Conservation (phyloP, 2,329 filamentous ascomycete genomes). For the Pseudonectria foliicola region DNA sequence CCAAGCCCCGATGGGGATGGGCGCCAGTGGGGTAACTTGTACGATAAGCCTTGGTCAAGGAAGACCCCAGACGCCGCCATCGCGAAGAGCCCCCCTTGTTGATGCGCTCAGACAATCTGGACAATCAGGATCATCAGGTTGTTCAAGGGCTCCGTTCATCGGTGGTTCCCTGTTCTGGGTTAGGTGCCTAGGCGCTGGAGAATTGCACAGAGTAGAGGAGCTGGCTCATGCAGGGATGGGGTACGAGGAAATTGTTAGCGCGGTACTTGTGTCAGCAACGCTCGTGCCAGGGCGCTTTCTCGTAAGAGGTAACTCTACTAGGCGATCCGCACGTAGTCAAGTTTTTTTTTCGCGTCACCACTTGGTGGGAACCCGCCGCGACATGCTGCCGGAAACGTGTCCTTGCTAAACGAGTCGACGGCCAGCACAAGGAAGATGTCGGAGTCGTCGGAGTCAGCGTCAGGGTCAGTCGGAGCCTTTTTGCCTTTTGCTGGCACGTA, state of each 20-base stretch:
- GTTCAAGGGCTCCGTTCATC: too few species aligned
- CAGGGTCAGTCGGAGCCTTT: too few species aligned
- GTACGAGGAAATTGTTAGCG: constrained; percentile 31
- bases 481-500: too few species aligned
- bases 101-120: constrained; percentile 1
- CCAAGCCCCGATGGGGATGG: too few species aligned
- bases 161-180: too few species aligned
- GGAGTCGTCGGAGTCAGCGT: too few species aligned
- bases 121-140: too few species aligned
- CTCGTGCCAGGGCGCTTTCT: constrained; percentile 16
- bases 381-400: constrained; percentile 13
- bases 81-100: constrained; percentile 8
- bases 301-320: constrained; percentile 22
- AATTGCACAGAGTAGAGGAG: neutral
- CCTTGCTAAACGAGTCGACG: constrained; percentile 8
- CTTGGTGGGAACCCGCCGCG: constrained; percentile 11
- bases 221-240: neutral
- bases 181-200: too few species aligned
- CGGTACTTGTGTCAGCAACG: constrained; percentile 24
- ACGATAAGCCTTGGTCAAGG: too few species aligned
- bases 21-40: too few species aligned
- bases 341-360: constrained; percentile 28
- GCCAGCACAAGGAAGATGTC: neutral
- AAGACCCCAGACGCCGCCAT: constrained; percentile 8
- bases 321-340: constrained; percentile 23